Conservation (phyloP, 345 rosid genomes). For the Citrus maxima region DNA sequence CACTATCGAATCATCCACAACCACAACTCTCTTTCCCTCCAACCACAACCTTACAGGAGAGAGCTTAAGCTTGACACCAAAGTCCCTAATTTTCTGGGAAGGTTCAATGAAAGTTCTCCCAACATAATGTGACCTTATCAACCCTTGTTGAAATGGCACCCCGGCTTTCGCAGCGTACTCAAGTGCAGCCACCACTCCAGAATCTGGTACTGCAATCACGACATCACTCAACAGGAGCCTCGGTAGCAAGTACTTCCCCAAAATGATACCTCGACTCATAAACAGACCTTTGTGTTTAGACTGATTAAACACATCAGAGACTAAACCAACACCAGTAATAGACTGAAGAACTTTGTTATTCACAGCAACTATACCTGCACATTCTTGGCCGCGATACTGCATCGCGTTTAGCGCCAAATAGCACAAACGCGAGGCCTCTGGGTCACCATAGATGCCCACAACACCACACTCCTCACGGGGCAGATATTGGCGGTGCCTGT, state of each 20-base stretch:
- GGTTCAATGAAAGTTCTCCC: slow-evolving; percentile 97
- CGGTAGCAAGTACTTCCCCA: slow-evolving; percentile 82
- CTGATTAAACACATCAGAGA: too few relatives aligned
- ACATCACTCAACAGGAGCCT: slow-evolving; percentile 85
- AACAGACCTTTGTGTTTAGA: too few relatives aligned
- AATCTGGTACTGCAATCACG: slow-evolving; percentile 95
- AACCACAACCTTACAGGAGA: slow-evolving; percentile 62
- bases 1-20: slow-evolving; percentile 92
- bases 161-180: slow-evolving; percentile 88
- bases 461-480: too few relatives aligned
- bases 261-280: slow-evolving; percentile 67
- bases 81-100: slow-evolving; percentile 89
- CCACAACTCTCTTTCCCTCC: slow-evolving; percentile 91
- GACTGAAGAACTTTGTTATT: too few relatives aligned
- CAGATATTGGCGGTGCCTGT: too few relatives aligned
- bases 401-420: too few relatives aligned
- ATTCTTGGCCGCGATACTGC: too few relatives aligned
- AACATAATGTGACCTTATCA: slow-evolving; percentile 91
- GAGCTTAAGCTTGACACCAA: slow-evolving; percentile 91
- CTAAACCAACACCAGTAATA: too few relatives aligned
- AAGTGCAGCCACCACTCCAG: slow-evolving; percentile 94
- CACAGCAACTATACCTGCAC: too few relatives aligned
- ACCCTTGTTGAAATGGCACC: slow-evolving; percentile 79
- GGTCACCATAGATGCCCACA: too few relatives aligned
- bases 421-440: too few relatives aligned